A percentile compares a stretch with the other conserved stretches of the same genome.
phyloP scores from a whole-genome alignment of 257 asterid species.

The Striga asiatica region DNA sequence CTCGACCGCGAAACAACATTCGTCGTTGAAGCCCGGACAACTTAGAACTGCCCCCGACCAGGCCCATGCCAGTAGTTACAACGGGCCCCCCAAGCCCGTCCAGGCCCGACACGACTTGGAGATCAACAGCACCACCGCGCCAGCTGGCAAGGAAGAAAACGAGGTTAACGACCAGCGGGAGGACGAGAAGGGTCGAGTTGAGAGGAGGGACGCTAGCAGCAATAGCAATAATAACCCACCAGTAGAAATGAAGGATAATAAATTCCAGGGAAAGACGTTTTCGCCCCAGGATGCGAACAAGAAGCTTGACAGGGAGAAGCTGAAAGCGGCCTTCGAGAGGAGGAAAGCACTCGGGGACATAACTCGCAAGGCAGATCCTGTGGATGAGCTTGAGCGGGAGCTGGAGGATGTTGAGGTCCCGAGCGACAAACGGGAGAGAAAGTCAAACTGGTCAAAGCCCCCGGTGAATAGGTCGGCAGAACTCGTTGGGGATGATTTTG shows the following conservation, averaged over 20 bases:
- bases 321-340: constrained; percentile 66
- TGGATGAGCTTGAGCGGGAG: constrained; percentile 81
- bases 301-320: constrained; percentile 57
- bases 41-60: constrained; percentile 19
- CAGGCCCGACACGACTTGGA: constrained; percentile 26
- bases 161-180: constrained; percentile 18
- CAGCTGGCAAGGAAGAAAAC: neutral
- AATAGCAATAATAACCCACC: too few species aligned
- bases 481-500: constrained; percentile 33
- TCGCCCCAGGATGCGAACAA: constrained; percentile 42
- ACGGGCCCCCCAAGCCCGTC: constrained; percentile 14
- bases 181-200: constrained; percentile 29
- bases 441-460: constrained; percentile 35
- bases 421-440: constrained; percentile 36
- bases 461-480: constrained; percentile 26
- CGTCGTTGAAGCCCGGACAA: constrained; percentile 26
- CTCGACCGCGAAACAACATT: constrained; percentile 22
- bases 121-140: neutral
- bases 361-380: constrained; percentile 35
- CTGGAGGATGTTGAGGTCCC: constrained; percentile 68
- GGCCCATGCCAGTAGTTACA: constrained; percentile 13
- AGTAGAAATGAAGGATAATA: constrained; percentile 25
- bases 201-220: constrained; percentile 39
- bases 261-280: constrained; percentile 25
- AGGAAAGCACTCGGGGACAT: constrained; percentile 67